Evolutionary conservation across 345 rosid genomes (phyloP).

Genomic region (Linum trigynum): DNA sequence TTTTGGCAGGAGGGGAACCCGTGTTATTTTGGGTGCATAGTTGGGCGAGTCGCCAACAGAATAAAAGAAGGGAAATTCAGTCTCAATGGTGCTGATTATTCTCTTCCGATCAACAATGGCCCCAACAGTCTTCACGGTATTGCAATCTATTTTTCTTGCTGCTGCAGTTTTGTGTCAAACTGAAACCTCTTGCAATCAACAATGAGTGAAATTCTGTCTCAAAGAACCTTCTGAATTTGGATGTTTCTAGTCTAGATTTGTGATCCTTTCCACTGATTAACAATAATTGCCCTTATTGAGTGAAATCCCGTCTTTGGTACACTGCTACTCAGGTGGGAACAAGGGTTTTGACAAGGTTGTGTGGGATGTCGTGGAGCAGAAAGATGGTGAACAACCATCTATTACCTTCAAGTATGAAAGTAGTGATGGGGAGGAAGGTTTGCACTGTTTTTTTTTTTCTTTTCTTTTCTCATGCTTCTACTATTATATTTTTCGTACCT

Average conservation of each 20-base stretch:
- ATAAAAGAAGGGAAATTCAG: constrained; percentile 2
- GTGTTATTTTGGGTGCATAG: constrained; percentile 3
- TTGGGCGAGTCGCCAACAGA: constrained; percentile 7
- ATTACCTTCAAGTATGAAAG: constrained; percentile 6
- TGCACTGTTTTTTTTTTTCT: background rate
- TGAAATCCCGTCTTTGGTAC: background rate
- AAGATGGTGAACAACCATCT: background rate
- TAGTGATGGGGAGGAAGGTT: constrained; percentile 6
- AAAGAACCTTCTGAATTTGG: background rate
- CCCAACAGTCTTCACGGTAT: constrained; percentile 10
- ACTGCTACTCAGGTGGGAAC: constrained; percentile 1
- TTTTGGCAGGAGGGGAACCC: constrained; percentile 3
- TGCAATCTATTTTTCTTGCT: background rate
- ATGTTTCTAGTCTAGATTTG: no score
- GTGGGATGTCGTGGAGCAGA: constrained; percentile 5
- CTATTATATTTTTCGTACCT: background rate
- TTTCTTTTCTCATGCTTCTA: background rate
- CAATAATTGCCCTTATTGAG: background rate
- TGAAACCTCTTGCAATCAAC: background rate
- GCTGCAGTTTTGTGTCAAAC: background rate
- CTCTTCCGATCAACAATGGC: constrained; percentile 5
- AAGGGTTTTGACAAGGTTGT: constrained; percentile 6
- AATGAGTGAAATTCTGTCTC: background rate
- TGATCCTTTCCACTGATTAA: background rate
- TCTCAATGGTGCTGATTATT: constrained; percentile 3